phyloP scores from a whole-genome alignment of 2,329 filamentous ascomycete species.

The Pestalotiopsis fici region DNA sequence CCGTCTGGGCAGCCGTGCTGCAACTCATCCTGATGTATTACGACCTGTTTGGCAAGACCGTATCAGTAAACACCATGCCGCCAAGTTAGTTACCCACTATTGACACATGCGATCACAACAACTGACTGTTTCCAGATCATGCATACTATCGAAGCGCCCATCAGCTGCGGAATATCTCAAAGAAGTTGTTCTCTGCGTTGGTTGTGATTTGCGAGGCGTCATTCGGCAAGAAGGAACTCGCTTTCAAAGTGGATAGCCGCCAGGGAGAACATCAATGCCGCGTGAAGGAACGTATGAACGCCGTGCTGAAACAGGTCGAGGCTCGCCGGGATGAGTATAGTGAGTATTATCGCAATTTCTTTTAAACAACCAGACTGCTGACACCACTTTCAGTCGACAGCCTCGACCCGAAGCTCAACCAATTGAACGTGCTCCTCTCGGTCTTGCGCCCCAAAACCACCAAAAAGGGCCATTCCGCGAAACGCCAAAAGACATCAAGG shows the following conservation, averaged over 20 bases:
- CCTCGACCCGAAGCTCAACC: conserved; percentile 14
- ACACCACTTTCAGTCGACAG: conserved; percentile 18
- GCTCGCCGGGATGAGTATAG: neutral
- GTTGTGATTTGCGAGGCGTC: conserved; percentile 30
- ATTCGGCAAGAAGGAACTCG: neutral
- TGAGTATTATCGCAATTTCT: neutral
- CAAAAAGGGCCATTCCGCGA: neutral
- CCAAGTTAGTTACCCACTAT: neutral
- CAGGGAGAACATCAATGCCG: too few species aligned
- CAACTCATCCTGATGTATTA: conserved; percentile 51
- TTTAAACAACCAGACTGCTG: conserved; percentile 22
- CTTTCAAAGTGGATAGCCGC: neutral
- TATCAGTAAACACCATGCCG: neutral
- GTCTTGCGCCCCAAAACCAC: neutral
- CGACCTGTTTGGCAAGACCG: conserved; percentile 33
- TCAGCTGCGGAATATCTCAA: conserved; percentile 16
- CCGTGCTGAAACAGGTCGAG: neutral
- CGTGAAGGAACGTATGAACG: neutral
- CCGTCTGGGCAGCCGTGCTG: conserved; percentile 51
- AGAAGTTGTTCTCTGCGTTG: conserved; percentile 25
- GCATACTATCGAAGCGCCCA: conserved; percentile 12
- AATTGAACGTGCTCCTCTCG: neutral
- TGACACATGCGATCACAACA: neutral
- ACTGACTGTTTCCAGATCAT: neutral
- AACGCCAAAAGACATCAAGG: neutral